Conservation (phyloP, 2,329 filamentous ascomycete genomes). For the Colletotrichum orchidophilum region DNA sequence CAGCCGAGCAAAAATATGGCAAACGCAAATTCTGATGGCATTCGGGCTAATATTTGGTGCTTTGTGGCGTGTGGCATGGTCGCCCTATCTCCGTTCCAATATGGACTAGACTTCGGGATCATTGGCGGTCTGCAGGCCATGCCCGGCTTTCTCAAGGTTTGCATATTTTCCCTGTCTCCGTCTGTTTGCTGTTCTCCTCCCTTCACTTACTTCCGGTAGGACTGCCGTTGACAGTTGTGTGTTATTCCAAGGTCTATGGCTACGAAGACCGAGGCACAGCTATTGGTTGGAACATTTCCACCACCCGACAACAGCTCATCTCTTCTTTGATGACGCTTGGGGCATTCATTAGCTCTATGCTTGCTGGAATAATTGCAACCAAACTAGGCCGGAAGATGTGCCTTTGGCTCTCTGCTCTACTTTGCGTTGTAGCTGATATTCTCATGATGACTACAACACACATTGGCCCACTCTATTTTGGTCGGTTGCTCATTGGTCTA, state of each 20-base stretch:
- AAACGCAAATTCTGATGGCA: not conserved
- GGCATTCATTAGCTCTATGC: conserved; percentile 54
- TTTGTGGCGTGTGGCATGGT: not conserved
- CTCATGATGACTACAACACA: conserved; percentile 47
- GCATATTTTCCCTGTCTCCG: not conserved
- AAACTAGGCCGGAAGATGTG: not conserved
- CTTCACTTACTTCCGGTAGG: not conserved
- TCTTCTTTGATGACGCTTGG: conserved; percentile 59
- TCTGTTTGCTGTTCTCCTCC: not conserved
- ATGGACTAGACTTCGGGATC: not conserved
- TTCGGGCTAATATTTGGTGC: not conserved
- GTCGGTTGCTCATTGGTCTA: conserved; percentile 63
- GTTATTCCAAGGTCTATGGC: conserved; percentile 29
- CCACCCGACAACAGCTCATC: conserved; percentile 56
- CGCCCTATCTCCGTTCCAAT: not conserved
- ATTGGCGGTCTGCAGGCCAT: not conserved
- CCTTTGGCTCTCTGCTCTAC: not conserved
- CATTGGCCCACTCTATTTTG: conserved; percentile 64
- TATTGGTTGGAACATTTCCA: conserved; percentile 56
- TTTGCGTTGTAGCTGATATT: not conserved
- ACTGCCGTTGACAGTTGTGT: not conserved
- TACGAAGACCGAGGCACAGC: conserved; percentile 57
- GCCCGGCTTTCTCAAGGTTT: not conserved
- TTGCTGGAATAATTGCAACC: conserved; percentile 46
- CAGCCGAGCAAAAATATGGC: not conserved